These are phyloP conservation scores for Cutaneotrichosporon cutaneum DNA, from an alignment of 1,284 basidiomycete genomes.

Conservation along the genomic window DNA sequence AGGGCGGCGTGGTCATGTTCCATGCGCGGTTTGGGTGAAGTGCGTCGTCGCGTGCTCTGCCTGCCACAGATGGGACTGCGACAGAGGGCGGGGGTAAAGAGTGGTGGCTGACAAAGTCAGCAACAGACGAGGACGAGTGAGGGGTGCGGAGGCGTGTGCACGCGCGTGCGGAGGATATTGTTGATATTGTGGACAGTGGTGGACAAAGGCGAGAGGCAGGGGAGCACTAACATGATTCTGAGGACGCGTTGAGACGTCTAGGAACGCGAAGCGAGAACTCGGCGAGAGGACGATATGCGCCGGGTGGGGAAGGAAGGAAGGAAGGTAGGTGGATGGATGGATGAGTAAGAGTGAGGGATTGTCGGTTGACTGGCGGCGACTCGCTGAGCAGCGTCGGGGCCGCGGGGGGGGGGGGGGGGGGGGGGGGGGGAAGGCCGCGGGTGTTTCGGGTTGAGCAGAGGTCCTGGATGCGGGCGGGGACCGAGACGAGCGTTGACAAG, in stretches of 20 bases:
- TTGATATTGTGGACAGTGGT: background rate
- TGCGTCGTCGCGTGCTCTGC: background rate
- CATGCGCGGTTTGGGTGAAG: background rate
- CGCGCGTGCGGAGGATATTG: background rate
- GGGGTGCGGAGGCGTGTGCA: background rate
- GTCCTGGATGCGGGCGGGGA: background rate
- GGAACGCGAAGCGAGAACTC: background rate
- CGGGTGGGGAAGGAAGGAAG: background rate
- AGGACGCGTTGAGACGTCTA: background rate
- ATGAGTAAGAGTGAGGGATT: background rate
- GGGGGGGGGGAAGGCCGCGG: background rate
- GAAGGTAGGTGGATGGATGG: slow-evolving; percentile 1
- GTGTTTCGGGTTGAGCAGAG: background rate
- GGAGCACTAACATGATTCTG: background rate
- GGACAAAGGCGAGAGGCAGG: background rate
- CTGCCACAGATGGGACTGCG: background rate
- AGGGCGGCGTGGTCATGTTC: slow-evolving; percentile 33
- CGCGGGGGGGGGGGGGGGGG: too few relatives aligned
- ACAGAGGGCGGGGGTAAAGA: background rate
- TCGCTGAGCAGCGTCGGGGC: background rate
- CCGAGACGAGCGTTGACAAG: background rate
- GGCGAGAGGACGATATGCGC: background rate
- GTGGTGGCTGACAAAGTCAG: background rate
- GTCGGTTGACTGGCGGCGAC: too few relatives aligned
- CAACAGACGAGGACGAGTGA: background rate